Conservation (phyloP, 805 yeast genomes). For the Yarrowia bubula region DNA sequence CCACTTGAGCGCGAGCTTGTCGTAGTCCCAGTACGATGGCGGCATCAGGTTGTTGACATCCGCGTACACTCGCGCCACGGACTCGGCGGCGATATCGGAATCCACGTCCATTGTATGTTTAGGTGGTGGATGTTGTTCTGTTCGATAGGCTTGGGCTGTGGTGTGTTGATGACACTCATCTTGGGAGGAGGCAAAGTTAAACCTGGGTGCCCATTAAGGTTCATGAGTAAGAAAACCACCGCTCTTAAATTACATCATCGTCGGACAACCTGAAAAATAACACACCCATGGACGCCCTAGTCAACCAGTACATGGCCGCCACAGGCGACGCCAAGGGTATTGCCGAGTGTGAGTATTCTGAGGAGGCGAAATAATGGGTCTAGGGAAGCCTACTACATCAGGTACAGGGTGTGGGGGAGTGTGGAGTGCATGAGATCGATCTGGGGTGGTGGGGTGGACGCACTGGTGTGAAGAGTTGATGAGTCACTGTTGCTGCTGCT, state of each 20-base stretch:
- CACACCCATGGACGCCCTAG: conserved; percentile 30
- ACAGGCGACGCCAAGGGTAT: neutral
- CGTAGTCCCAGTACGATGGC: conserved; percentile 82
- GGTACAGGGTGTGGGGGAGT: no score
- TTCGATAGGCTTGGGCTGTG: neutral
- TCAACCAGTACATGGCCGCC: conserved; percentile 34
- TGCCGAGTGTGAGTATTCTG: neutral
- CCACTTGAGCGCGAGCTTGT: conserved; percentile 49
- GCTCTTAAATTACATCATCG: neutral
- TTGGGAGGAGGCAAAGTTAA: neutral
- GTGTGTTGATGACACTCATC: neutral
- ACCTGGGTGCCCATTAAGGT: neutral
- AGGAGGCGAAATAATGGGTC: no score
- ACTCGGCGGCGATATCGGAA: conserved; percentile 32
- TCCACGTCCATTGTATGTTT: neutral
- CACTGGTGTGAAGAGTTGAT: no score
- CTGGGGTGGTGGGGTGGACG: no score
- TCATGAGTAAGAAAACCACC: neutral
- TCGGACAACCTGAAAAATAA: neutral
- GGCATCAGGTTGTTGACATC: conserved; percentile 69
- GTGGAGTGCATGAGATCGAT: neutral
- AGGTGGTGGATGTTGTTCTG: neutral
- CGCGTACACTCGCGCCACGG: conserved; percentile 65
- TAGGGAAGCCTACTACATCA: no score
- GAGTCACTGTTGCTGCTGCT: no score